Conservation (phyloP, 2,329 filamentous ascomycete genomes). For the Mariannaea sp. region DNA sequence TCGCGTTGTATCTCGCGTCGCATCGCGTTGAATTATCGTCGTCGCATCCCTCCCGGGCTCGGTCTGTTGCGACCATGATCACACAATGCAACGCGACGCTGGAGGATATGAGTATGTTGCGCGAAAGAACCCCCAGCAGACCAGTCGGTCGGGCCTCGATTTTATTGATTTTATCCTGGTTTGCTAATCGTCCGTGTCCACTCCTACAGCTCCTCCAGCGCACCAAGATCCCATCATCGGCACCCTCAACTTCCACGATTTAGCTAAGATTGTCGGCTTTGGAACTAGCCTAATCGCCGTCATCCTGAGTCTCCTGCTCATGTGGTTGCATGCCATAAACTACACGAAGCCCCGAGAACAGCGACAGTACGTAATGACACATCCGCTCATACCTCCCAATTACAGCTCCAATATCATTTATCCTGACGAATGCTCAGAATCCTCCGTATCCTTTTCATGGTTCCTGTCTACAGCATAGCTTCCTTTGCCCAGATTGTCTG, state of each 20-base stretch:
- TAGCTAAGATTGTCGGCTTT: constrained; percentile 58
- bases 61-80: constrained; percentile 38
- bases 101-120: constrained; percentile 50
- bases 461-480: constrained; percentile 78
- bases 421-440: constrained; percentile 57
- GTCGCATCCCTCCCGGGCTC: neutral
- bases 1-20: too few relatives aligned
- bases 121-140: too few relatives aligned
- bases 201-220: constrained; percentile 8
- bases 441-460: constrained; percentile 87
- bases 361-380: constrained; percentile 51
- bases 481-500: constrained; percentile 74
- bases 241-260: constrained; percentile 57
- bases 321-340: constrained; percentile 62
- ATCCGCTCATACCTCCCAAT: neutral
- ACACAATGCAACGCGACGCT: constrained; percentile 50
- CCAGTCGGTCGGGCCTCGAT: too few relatives aligned
- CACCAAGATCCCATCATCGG: constrained; percentile 45
- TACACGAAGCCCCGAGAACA: constrained; percentile 66
- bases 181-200: neutral
- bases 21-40: neutral
- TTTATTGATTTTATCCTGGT: too few relatives aligned
- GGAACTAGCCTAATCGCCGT: constrained; percentile 56
- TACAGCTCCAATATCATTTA: neutral
- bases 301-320: constrained; percentile 59